phyloP scores from a whole-genome alignment of 495 filamentous ascomycete species.

The Penicillium manginii region DNA sequence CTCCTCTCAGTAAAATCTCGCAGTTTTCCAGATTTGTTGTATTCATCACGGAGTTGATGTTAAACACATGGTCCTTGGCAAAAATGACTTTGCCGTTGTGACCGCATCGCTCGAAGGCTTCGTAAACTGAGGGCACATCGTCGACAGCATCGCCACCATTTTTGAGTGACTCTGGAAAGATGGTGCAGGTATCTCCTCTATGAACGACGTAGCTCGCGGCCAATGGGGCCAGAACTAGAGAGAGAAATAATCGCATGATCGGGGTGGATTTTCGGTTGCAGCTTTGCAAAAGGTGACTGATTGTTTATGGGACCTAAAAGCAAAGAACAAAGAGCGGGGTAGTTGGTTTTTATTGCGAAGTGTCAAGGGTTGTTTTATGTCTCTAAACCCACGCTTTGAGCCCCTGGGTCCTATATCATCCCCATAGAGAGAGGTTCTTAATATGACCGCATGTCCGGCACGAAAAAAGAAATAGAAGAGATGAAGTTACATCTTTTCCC shows the following conservation, averaged over 20 bases:
- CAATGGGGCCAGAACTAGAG: constrained; percentile 13
- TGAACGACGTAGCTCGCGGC: constrained; percentile 18
- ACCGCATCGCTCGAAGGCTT: constrained; percentile 47
- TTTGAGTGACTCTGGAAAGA: constrained; percentile 26
- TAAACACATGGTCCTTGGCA: constrained; percentile 36
- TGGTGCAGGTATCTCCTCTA: constrained; percentile 13
- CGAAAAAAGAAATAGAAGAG: not conserved
- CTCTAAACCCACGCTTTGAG: constrained; percentile 5
- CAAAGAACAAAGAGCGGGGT: not conserved
- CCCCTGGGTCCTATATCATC: not conserved
- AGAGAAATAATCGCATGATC: constrained; percentile 10
- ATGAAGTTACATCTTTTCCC: constrained; percentile 10
- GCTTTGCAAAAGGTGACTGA: not conserved
- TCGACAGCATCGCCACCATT: constrained; percentile 26
- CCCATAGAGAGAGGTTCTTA: not conserved
- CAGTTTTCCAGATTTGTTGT: constrained; percentile 48
- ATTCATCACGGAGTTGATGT: constrained; percentile 47
- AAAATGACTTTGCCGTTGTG: constrained; percentile 43
- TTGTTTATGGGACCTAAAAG: not conserved
- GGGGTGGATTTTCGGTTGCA: not conserved
- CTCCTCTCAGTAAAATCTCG: constrained; percentile 42
- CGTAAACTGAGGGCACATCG: constrained; percentile 45
- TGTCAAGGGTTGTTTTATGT: not conserved
- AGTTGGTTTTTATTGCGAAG: not conserved
- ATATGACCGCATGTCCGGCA: constrained; percentile 3